phyloP scores from a whole-genome alignment of 306 rosid species.

The Lathyrus sativus region DNA sequence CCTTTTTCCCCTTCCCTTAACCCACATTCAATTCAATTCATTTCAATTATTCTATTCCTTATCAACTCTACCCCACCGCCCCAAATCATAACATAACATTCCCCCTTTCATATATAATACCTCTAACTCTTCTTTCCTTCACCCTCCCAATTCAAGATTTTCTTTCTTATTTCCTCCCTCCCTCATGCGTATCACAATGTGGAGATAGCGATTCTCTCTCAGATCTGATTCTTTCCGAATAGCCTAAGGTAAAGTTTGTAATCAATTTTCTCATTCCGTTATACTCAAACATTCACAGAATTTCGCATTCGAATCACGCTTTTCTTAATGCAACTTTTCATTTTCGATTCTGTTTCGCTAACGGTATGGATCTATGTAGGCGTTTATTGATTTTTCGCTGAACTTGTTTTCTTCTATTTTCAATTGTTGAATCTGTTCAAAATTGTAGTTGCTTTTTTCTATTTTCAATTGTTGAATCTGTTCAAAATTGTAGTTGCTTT shows the following conservation, averaged over 20 bases:
- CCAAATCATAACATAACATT: background rate
- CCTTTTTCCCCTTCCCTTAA: background rate
- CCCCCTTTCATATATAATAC: background rate
- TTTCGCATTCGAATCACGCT: background rate
- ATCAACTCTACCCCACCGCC: constrained; percentile 1
- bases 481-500: constrained; percentile 2
- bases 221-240: background rate
- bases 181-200: background rate
- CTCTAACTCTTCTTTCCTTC: background rate
- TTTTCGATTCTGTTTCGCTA: too few relatives aligned
- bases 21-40: background rate
- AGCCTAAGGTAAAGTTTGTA: background rate
- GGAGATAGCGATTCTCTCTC: background rate
- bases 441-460: background rate
- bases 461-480: constrained; percentile 1
- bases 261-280: background rate
- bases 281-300: background rate
- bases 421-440: constrained; percentile 15
- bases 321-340: background rate
- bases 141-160: background rate
- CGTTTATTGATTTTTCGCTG: constrained; percentile 18
- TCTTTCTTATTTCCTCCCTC: background rate
- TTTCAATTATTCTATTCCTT: background rate
- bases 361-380: constrained; percentile 11
- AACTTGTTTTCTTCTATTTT: constrained; percentile 11